These are phyloP conservation scores for Heterobasidion annosum DNA, from an alignment of 1,284 basidiomycete genomes.

Conservation along the genomic window DNA sequence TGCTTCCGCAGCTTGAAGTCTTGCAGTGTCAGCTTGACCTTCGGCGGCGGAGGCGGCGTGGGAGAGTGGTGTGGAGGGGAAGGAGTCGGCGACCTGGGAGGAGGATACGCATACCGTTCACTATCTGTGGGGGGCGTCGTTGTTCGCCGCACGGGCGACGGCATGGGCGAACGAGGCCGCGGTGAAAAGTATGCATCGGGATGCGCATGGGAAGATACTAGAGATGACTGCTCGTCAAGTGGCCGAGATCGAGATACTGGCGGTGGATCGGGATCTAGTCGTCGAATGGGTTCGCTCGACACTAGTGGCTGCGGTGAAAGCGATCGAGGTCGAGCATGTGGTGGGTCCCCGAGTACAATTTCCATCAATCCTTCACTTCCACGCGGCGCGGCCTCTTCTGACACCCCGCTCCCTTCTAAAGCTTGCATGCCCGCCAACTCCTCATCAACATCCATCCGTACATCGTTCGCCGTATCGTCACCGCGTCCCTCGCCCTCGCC, in stretches of 20 bases:
- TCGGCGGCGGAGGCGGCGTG: constrained; percentile 15
- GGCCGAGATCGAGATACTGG: no score
- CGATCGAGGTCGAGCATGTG: no score
- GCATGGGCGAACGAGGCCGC: background rate
- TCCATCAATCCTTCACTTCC: no score
- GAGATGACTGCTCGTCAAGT: no score
- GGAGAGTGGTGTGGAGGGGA: constrained; percentile 4
- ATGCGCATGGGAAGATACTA: no score
- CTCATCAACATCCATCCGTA: background rate
- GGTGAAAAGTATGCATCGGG: no score
- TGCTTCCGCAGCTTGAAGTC: constrained; percentile 27
- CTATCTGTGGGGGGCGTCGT: background rate
- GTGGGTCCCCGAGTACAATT: no score
- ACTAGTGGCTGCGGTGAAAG: no score
- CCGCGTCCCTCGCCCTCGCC: background rate
- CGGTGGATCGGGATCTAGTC: no score
- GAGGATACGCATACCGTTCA: background rate
- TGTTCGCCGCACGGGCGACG: background rate
- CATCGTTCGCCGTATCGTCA: background rate
- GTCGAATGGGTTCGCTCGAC: no score
- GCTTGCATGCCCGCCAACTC: background rate
- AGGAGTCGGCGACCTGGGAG: background rate
- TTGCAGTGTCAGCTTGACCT: constrained; percentile 27
- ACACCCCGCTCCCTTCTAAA: background rate
- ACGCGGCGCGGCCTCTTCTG: no score